Conservation (phyloP, 805 yeast species). For the Ogataea trehaloabstinens region DNA sequence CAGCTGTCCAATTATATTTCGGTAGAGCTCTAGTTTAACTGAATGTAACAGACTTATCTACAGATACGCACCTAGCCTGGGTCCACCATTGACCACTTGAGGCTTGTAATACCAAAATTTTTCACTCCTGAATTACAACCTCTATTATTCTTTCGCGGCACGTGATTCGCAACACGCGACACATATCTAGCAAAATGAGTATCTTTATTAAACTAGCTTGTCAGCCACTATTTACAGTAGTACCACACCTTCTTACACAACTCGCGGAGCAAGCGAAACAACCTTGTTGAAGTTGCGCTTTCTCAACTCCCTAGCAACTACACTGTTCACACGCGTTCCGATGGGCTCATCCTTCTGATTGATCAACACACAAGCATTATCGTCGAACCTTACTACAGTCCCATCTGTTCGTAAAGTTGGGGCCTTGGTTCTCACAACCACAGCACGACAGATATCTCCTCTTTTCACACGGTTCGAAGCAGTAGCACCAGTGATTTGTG, state of each 20-base stretch:
- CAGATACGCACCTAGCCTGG: too few species aligned
- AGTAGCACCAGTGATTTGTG: conserved; percentile 67
- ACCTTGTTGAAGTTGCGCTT: conserved; percentile 82
- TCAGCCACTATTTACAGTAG: too few species aligned
- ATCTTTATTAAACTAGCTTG: too few species aligned
- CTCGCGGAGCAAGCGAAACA: conserved; percentile 88
- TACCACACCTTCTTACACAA: conserved; percentile 37
- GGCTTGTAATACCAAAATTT: too few species aligned
- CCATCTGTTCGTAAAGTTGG: conserved; percentile 82
- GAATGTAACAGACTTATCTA: too few species aligned
- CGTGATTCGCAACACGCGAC: too few species aligned
- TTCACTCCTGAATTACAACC: too few species aligned
- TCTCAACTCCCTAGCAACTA: conserved; percentile 87
- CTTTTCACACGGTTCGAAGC: conserved; percentile 82
- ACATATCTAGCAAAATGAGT: too few species aligned
- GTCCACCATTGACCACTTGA: too few species aligned
- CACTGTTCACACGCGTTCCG: conserved; percentile 88
- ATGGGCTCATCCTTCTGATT: conserved; percentile 89
- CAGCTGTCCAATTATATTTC: too few species aligned
- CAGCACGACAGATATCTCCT: conserved; percentile 95
- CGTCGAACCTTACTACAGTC: conserved; percentile 81
- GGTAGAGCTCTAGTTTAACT: not conserved
- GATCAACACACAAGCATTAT: conserved; percentile 93
- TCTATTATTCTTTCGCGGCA: too few species aligned
- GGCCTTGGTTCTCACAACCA: conserved; percentile 83